Conservation (phyloP, 2,329 filamentous ascomycete species). For the Sclerotinia borealis region DNA sequence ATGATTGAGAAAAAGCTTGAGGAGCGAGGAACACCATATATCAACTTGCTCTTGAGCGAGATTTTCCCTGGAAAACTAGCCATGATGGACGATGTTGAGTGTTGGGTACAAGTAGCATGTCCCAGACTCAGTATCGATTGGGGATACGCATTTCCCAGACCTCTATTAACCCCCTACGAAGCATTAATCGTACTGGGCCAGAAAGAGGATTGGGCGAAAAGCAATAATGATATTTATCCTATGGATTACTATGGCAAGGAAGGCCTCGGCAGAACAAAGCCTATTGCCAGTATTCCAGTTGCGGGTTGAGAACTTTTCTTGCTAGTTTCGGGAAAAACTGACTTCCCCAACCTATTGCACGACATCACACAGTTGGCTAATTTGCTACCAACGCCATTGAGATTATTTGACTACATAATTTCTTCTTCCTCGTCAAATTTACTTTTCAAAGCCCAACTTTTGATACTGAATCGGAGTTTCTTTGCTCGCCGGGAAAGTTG, state of each 20-base stretch:
- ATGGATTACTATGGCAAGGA: conserved; percentile 99
- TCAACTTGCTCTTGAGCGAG: conserved; percentile 84
- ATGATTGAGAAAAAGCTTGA: conserved; percentile 75
- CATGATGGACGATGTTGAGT: conserved; percentile 89
- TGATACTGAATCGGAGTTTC: conserved; percentile 38
- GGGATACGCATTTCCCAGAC: conserved; percentile 91
- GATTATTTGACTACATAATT: neutral
- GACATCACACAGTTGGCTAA: neutral
- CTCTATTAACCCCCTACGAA: conserved; percentile 89
- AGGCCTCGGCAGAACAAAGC: conserved; percentile 73
- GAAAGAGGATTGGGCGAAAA: conserved; percentile 65
- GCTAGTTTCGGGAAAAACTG: neutral
- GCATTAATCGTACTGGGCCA: conserved; percentile 83
- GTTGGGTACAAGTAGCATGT: conserved; percentile 97
- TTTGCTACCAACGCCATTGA: neutral
- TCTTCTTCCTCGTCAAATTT: conserved; percentile 24
- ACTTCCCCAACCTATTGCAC: neutral
- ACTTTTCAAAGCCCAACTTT: conserved; percentile 33
- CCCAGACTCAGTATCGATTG: conserved; percentile 97
- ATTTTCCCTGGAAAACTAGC: conserved; percentile 95
- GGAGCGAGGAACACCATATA: conserved; percentile 66
- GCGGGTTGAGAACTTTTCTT: conserved; percentile 16
- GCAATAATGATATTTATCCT: conserved; percentile 66
- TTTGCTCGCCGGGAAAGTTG: conserved; percentile 44
- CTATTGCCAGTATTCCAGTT: conserved; percentile 12